Evolutionary conservation across 495 filamentous ascomycete genomes (phyloP).

Genomic region (Trichocladium uniseriatum): DNA sequence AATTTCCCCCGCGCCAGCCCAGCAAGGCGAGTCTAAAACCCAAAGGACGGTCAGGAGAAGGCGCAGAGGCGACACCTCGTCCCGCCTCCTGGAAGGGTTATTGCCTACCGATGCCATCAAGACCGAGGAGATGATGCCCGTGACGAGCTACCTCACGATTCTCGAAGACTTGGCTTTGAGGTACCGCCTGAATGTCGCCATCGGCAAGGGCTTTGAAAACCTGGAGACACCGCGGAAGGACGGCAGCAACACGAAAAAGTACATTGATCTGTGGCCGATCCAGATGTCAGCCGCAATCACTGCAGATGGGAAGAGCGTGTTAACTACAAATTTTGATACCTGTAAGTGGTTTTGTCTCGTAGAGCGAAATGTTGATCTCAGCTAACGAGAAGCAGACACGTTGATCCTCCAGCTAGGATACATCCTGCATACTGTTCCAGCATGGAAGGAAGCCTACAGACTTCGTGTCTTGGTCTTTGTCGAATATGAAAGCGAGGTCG

Average conservation of each 20-base stretch:
- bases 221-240: conserved; percentile 58
- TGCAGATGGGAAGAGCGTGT: conserved; percentile 54
- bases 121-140: conserved; percentile 52
- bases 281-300: conserved; percentile 71
- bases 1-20: conserved; percentile 15
- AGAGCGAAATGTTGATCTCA: not conserved
- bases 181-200: conserved; percentile 74
- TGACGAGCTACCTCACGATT: conserved; percentile 67
- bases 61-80: conserved; percentile 36
- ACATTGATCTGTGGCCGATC: conserved; percentile 84
- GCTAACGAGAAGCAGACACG: conserved; percentile 46
- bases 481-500: conserved; percentile 78
- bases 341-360: conserved; percentile 32
- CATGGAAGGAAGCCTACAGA: conserved; percentile 69
- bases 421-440: conserved; percentile 72
- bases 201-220: conserved; percentile 73
- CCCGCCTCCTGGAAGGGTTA: conserved; percentile 37
- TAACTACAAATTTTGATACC: conserved; percentile 88
- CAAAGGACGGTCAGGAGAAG: conserved; percentile 19
- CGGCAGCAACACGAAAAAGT: conserved; percentile 56
- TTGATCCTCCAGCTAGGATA: conserved; percentile 79
- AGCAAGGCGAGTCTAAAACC: conserved; percentile 10
- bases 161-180: conserved; percentile 72
- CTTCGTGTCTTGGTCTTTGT: conserved; percentile 78
- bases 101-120: conserved; percentile 54